A percentile compares a stretch with the other conserved stretches of the same genome.
Conservation (phyloP, 352 stramenopile species). For the Phytophthora foliorum region DNA sequence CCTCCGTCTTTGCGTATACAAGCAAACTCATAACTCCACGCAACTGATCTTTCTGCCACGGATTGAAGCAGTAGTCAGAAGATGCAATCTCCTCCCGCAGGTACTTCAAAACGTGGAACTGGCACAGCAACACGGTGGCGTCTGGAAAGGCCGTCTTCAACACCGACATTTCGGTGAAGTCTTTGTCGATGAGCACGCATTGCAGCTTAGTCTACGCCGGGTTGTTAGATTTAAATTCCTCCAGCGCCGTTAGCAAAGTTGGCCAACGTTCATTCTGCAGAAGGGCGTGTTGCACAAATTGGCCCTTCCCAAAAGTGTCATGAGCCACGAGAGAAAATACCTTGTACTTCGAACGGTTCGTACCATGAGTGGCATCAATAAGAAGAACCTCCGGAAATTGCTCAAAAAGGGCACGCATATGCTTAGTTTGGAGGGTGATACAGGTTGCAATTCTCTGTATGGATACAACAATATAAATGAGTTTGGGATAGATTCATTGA, state of each 20-base stretch:
- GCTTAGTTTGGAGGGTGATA: constrained; percentile 30
- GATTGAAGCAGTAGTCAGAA: constrained; percentile 17
- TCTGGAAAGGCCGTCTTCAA: constrained; percentile 21
- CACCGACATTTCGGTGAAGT: constrained; percentile 32
- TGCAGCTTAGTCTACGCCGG: constrained; percentile 19
- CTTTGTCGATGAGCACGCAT: constrained; percentile 31
- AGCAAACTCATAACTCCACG: background rate
- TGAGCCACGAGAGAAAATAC: constrained; percentile 34
- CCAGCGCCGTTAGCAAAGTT: constrained; percentile 14
- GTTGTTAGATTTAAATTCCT: constrained; percentile 35
- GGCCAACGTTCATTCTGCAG: constrained; percentile 26
- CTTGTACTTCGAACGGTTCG: constrained; percentile 34
- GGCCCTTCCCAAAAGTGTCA: constrained; percentile 26
- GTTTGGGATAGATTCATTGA: background rate
- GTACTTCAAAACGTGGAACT: constrained; percentile 47
- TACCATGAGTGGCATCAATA: constrained; percentile 34
- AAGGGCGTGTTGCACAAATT: constrained; percentile 35
- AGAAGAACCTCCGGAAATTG: constrained; percentile 27
- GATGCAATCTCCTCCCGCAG: constrained; percentile 24
- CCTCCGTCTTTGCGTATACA: background rate
- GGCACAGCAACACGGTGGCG: constrained; percentile 30
- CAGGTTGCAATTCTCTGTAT: constrained; percentile 22
- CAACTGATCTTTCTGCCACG: background rate
- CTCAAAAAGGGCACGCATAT: constrained; percentile 20
- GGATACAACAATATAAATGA: too few species aligned